Conservation (phyloP, 2,329 filamentous ascomycete species). For the Sordariomycetes sp. region DNA sequence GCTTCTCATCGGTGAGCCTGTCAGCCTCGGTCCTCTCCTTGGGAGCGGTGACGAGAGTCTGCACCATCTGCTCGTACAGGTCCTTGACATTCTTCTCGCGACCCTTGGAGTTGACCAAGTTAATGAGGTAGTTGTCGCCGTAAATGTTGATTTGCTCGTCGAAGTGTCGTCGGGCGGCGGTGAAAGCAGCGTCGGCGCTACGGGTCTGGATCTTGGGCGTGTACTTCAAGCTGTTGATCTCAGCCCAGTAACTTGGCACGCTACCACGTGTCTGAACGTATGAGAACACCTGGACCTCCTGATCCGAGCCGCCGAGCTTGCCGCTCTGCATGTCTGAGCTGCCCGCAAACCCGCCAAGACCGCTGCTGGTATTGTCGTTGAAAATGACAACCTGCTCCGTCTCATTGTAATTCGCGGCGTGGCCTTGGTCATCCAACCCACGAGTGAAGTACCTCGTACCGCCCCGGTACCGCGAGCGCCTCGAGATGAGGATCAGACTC, state of each 20-base stretch:
- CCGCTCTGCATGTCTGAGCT: slow-evolving; percentile 68
- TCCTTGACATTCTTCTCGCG: slow-evolving; percentile 83
- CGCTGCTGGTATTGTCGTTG: slow-evolving; percentile 67
- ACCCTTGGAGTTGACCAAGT: slow-evolving; percentile 93
- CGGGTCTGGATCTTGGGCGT: slow-evolving; percentile 84
- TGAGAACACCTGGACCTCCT: slow-evolving; percentile 81
- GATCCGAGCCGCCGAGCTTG: slow-evolving; percentile 42
- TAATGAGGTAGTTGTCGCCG: slow-evolving; percentile 94
- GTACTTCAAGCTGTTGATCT: slow-evolving; percentile 89
- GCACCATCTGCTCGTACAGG: slow-evolving; percentile 86
- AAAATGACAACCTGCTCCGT: slow-evolving; percentile 88
- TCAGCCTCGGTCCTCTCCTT: slow-evolving; percentile 58
- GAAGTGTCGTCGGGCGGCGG: slow-evolving; percentile 80
- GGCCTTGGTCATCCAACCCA: slow-evolving; percentile 83
- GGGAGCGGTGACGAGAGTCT: slow-evolving; percentile 59
- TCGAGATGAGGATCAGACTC: slow-evolving; percentile 79
- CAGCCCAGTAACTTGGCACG: slow-evolving; percentile 92
- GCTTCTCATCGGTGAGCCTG: slow-evolving; percentile 64
- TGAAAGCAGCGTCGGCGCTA: slow-evolving; percentile 68
- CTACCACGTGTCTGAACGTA: slow-evolving; percentile 97
- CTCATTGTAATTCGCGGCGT: slow-evolving; percentile 99
- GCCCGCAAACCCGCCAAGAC: slow-evolving; percentile 72
- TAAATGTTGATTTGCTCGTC: slow-evolving; percentile 88
- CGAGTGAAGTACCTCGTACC: slow-evolving; percentile 94
- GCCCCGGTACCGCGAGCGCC: slow-evolving; percentile 77